Conservation (phyloP, 2,329 filamentous ascomycete species). For the Fusarium sp. region DNA sequence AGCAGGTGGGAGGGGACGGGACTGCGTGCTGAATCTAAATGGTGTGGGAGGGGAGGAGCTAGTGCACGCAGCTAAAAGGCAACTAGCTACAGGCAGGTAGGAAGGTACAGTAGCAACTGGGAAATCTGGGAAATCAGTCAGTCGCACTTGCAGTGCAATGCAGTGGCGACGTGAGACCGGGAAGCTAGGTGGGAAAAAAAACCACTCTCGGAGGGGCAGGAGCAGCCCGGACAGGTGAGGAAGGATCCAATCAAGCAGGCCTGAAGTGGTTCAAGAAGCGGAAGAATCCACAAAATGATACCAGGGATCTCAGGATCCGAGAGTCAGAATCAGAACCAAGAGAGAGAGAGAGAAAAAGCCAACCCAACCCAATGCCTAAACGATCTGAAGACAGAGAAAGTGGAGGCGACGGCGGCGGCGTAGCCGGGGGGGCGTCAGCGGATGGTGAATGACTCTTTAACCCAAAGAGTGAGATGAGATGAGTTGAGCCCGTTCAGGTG, state of each 20-base stretch:
- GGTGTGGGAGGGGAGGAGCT: slow-evolving; percentile 44
- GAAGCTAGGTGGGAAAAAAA: slow-evolving; percentile 34
- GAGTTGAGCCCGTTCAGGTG: neutral
- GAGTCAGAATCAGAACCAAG: slow-evolving; percentile 16
- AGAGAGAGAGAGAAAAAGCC: neutral
- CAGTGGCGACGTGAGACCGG: slow-evolving; percentile 40
- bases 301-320: slow-evolving; percentile 28
- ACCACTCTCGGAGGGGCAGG: slow-evolving; percentile 33
- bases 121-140: slow-evolving; percentile 28
- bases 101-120: slow-evolving; percentile 34
- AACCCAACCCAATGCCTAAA: slow-evolving; percentile 14
- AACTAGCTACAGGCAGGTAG: slow-evolving; percentile 1
- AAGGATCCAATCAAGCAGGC: slow-evolving; percentile 31
- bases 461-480: neutral
- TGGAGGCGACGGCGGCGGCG: slow-evolving; percentile 38
- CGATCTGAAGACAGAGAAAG: slow-evolving; percentile 32
- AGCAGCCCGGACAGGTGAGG: slow-evolving; percentile 13
- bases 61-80: slow-evolving; percentile 22
- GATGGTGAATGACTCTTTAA: slow-evolving; percentile 34
- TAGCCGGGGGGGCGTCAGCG: slow-evolving; percentile 36
- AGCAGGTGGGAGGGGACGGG: slow-evolving; percentile 45
- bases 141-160: slow-evolving; percentile 29
- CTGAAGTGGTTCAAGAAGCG: slow-evolving; percentile 28
- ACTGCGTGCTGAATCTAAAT: slow-evolving; percentile 41
- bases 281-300: slow-evolving; percentile 26